A percentile compares a stretch with the other conserved stretches of the same genome.
Conservation (phyloP, 2,329 filamentous ascomycete species). For the Nannizzia gypsea region DNA sequence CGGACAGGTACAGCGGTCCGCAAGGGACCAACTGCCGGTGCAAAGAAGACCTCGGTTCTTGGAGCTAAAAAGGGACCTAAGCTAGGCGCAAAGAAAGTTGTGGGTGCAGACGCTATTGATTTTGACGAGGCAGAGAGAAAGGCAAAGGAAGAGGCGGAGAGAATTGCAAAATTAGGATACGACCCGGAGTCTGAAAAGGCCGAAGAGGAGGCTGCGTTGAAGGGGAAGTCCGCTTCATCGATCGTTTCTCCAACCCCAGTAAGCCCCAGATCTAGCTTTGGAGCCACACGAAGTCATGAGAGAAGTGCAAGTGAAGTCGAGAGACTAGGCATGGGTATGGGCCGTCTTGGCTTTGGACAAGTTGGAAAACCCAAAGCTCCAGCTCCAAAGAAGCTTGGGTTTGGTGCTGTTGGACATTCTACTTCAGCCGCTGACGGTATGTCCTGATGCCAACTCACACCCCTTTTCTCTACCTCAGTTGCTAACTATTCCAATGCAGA, state of each 20-base stretch:
- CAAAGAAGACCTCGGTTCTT: slow-evolving; percentile 75
- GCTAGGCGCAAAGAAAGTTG: slow-evolving; percentile 86
- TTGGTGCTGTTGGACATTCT: slow-evolving; percentile 70
- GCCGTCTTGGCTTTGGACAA: slow-evolving; percentile 77
- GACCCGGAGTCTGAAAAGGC: slow-evolving; percentile 76
- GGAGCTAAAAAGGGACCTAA: slow-evolving; percentile 73
- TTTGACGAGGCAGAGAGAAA: slow-evolving; percentile 97
- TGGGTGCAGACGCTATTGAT: slow-evolving; percentile 62
- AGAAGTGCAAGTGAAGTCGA: slow-evolving; percentile 66
- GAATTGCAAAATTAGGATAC: slow-evolving; percentile 89
- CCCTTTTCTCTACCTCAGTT: slow-evolving; percentile 10
- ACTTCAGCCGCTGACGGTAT: slow-evolving; percentile 59
- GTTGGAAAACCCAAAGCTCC: slow-evolving; percentile 53
- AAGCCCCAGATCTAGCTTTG: slow-evolving; percentile 50
- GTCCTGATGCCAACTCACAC: slow-evolving; percentile 14
- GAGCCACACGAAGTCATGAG: slow-evolving; percentile 43
- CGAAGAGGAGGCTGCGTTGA: slow-evolving; percentile 25
- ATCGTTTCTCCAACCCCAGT: slow-evolving; percentile 67
- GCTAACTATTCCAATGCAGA: slow-evolving; percentile 28
- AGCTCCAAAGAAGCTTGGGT: slow-evolving; percentile 68
- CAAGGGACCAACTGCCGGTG: slow-evolving; percentile 52
- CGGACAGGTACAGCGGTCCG: slow-evolving; percentile 69
- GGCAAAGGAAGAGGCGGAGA: slow-evolving; percentile 92
- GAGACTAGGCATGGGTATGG: slow-evolving; percentile 77
- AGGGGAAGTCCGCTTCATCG: slow-evolving; percentile 42